Evolutionary conservation across 345 rosid genomes (phyloP), one percentile per base, ranked within the genome.

Genomic region (Clarkia xantiana): DNA sequence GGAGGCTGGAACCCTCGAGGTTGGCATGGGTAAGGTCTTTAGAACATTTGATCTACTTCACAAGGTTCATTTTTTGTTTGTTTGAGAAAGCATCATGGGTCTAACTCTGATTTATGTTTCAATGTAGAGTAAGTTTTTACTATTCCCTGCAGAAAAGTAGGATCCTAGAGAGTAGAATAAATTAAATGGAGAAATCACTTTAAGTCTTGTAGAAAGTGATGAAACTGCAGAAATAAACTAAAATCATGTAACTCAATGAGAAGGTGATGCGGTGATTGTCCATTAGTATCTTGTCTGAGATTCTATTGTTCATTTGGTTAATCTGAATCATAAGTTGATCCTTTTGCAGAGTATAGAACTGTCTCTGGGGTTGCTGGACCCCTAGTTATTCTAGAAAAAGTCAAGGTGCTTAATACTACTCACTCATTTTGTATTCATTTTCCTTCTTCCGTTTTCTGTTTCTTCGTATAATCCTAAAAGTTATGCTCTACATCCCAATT

Each of bases 361-460:
- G 95, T 90, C 55, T 81, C 94, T 22, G 96, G 97, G 47, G 97
- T 90, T 65, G 97, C 97, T 13, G 97, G 97, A 47, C 97, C 97
- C 60, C 75, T 87, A 47, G 91, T 87, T 51, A 87, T 88, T 53
- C 91, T 88, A 18, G 94, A 88, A 0, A 88, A 88, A 76, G 97
- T 88, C 50, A 88, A 88, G 97, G 97, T 83, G 52, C n/a, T 47
- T 56, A 13, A 36, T 48, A n/a, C 43, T 46, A 29, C 7, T 29
- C 36, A 29, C 23, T 43, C 19, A 13, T 3, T 44, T 19, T 49
- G 6, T 46, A 14, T 20, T 10, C 16, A 29, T 9, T 15, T 16
- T 49, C 47, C n/a, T 29, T 18, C 39, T 12, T 18, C 8, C 18
- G n/a, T 13, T 62, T 0, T 14, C 9, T 25, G 49, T 47, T 40